These are phyloP conservation scores for Colletotrichum liriopes DNA, from an alignment of 2,329 filamentous ascomycete species.

Conservation along the genomic window DNA sequence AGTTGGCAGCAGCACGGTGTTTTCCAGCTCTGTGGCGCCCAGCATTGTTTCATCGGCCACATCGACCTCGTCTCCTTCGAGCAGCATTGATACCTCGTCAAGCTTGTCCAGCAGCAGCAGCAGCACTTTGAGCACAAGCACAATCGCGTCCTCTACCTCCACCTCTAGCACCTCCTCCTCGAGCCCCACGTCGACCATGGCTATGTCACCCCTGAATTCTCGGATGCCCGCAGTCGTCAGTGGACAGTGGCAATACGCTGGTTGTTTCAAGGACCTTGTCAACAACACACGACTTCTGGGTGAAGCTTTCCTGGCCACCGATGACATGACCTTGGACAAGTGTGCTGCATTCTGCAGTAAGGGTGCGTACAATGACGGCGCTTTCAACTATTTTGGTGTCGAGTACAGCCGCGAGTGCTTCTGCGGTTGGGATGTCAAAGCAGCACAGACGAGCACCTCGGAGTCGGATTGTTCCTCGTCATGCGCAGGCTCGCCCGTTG, in stretches of 20 bases:
- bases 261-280: constrained; percentile 47
- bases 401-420: constrained; percentile 47
- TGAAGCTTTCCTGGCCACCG: constrained; percentile 35
- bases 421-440: constrained; percentile 45
- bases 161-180: constrained; percentile 30
- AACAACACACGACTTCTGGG: constrained; percentile 42
- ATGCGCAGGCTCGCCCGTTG: constrained; percentile 38
- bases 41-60: neutral
- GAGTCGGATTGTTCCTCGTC: constrained; percentile 44
- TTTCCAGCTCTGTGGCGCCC: neutral
- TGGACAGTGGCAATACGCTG: constrained; percentile 45
- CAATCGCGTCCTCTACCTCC: constrained; percentile 25
- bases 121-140: constrained; percentile 38
- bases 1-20: neutral
- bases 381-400: constrained; percentile 48
- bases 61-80: neutral
- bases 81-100: constrained; percentile 7
- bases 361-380: constrained; percentile 38
- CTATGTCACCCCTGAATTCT: constrained; percentile 42
- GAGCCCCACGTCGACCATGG: constrained; percentile 23
- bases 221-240: constrained; percentile 38
- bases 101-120: constrained; percentile 22
- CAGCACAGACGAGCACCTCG: constrained; percentile 33
- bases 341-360: constrained; percentile 48
- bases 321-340: constrained; percentile 46